phyloP scores from a whole-genome alignment of 768 basidiomycete genomes.

The Russula virescens region DNA sequence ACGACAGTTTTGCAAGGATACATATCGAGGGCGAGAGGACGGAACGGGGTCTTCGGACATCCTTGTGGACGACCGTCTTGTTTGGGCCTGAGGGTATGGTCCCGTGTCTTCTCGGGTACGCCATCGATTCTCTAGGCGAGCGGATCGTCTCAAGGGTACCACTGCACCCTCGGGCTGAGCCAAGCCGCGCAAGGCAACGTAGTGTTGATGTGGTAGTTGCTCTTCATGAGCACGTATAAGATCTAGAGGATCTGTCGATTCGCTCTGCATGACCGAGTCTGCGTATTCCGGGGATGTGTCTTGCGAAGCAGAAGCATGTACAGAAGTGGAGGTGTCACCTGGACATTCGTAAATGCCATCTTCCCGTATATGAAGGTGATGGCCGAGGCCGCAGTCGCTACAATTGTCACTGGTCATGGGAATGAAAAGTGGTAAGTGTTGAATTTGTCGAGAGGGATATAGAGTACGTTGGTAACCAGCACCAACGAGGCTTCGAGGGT shows the following conservation, averaged over 20 bases:
- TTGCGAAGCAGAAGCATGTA: neutral
- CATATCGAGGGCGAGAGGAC: neutral
- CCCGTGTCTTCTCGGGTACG: neutral
- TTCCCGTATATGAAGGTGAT: slow-evolving; percentile 5
- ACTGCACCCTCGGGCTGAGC: neutral
- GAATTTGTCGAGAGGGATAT: neutral
- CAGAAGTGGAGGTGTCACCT: neutral
- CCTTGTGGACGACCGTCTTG: slow-evolving; percentile 4
- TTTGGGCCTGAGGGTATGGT: neutral
- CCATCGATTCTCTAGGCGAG: neutral
- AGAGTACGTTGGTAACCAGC: slow-evolving; percentile 9
- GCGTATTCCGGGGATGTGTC: neutral
- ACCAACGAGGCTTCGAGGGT: neutral
- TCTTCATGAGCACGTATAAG: slow-evolving; percentile 3
- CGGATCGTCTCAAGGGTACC: slow-evolving; percentile 8
- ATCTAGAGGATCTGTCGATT: slow-evolving; percentile 12
- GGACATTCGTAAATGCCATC: slow-evolving; percentile 16
- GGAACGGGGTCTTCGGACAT: neutral
- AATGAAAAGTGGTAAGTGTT: neutral
- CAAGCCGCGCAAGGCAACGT: neutral
- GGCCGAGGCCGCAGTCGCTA: slow-evolving; percentile 9
- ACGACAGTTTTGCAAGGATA: neutral
- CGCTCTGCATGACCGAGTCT: neutral
- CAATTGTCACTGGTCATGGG: slow-evolving; percentile 13
- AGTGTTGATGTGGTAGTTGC: slow-evolving; percentile 1